Evolutionary conservation across 2,329 filamentous ascomycete species (phyloP).

Genomic region (Penicillium concentricum): DNA sequence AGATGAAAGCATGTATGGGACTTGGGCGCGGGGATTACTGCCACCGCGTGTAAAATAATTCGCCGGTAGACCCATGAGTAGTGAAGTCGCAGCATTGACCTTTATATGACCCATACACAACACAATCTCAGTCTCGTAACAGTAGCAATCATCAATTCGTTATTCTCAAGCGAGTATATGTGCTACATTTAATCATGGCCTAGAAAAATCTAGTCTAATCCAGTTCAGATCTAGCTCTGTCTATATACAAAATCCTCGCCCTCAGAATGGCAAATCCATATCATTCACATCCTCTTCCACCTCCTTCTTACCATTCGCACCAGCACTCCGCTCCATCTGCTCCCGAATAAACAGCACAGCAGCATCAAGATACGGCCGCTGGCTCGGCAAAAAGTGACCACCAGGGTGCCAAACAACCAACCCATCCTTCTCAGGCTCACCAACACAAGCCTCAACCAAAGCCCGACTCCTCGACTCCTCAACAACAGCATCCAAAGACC

Average conservation of each 20-base stretch:
- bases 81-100: constrained; percentile 8
- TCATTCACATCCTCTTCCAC: constrained; percentile 58
- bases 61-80: constrained; percentile 27
- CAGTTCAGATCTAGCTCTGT: constrained; percentile 5
- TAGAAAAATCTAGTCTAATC: constrained; percentile 10
- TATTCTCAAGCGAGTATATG: neutral
- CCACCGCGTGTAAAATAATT: constrained; percentile 33
- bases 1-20: constrained; percentile 1
- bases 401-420: constrained; percentile 74
- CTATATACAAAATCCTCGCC: constrained; percentile 4
- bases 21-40: constrained; percentile 14
- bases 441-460: constrained; percentile 65
- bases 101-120: neutral
- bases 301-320: constrained; percentile 27
- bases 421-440: constrained; percentile 50
- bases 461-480: constrained; percentile 69
- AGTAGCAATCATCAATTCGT: neutral
- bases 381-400: constrained; percentile 83
- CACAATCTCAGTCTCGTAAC: neutral
- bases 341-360: constrained; percentile 69
- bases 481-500: constrained; percentile 82
- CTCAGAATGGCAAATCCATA: constrained; percentile 65
- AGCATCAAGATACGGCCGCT: constrained; percentile 76
- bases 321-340: constrained; percentile 38
- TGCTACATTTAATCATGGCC: neutral